Percentiles rank a stretch among this genome's conserved stretches.
These are phyloP conservation scores for Neurospora sp. DNA, from an alignment of 495 filamentous ascomycete genomes.

Conservation along the genomic window DNA sequence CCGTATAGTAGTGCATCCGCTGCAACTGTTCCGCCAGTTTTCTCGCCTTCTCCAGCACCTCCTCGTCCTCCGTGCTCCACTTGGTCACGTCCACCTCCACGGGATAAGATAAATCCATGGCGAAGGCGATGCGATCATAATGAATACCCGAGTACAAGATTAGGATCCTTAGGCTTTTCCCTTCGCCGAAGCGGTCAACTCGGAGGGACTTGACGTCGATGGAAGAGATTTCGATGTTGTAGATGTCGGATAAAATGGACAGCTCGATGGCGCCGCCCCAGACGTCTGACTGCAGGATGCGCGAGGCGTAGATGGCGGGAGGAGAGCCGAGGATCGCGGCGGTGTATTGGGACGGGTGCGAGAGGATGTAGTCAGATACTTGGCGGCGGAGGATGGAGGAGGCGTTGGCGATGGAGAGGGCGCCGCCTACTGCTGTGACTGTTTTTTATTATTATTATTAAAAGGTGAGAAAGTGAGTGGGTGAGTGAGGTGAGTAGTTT, in stretches of 20 bases:
- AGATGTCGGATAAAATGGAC: slow-evolving; percentile 72
- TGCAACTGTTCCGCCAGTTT: slow-evolving; percentile 60
- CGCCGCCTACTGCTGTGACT: slow-evolving; percentile 72
- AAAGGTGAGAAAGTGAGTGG: background rate
- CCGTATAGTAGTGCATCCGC: slow-evolving; percentile 77
- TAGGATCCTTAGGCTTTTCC: slow-evolving; percentile 56
- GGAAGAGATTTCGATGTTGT: slow-evolving; percentile 77
- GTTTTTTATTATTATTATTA: background rate
- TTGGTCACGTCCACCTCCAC: slow-evolving; percentile 69
- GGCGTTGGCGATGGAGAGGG: slow-evolving; percentile 39
- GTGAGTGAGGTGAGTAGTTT: background rate
- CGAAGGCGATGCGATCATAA: slow-evolving; percentile 83
- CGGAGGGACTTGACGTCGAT: slow-evolving; percentile 52
- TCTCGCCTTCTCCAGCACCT: slow-evolving; percentile 56
- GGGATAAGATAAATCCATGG: slow-evolving; percentile 49
- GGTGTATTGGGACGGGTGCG: slow-evolving; percentile 58
- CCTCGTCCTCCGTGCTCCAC: slow-evolving; percentile 57
- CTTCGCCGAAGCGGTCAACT: slow-evolving; percentile 73
- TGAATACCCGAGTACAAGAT: slow-evolving; percentile 91
- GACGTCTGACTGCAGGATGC: slow-evolving; percentile 68
- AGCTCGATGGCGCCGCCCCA: slow-evolving; percentile 96
- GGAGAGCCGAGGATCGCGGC: slow-evolving; percentile 66
- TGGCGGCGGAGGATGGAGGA: slow-evolving; percentile 59
- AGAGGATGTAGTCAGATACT: slow-evolving; percentile 69
- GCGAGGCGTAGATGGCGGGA: slow-evolving; percentile 69